phyloP scores from a whole-genome alignment of 2,329 filamentous ascomycete genomes.

The Beauveria bassiana region DNA sequence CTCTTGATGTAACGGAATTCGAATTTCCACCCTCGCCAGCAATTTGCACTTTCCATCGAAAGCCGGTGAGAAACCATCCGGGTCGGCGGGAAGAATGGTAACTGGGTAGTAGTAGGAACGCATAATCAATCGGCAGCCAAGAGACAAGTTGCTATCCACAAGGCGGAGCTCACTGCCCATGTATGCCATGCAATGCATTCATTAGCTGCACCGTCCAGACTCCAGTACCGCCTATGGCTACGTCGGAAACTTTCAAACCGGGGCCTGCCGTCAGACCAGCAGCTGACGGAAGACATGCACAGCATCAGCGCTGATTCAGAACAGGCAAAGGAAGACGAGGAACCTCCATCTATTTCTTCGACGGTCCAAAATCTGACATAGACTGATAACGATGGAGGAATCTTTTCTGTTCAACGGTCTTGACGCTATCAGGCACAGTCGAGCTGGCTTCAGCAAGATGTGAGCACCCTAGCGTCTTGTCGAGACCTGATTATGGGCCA shows the following conservation, averaged over 20 bases:
- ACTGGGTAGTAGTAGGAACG: neutral
- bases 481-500: neutral
- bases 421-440: neutral
- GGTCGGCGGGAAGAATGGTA: neutral
- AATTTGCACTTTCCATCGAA: neutral
- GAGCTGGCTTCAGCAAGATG: neutral
- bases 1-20: neutral
- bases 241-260: neutral
- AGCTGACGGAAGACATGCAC: conserved; percentile 5
- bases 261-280: conserved; percentile 1
- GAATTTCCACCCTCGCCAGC: neutral
- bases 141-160: neutral
- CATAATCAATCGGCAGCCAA: neutral
- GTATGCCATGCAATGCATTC: neutral
- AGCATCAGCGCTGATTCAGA: neutral
- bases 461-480: neutral
- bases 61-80: neutral
- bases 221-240: neutral
- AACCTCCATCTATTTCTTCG: neutral
- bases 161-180: neutral
- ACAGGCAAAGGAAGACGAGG: neutral
- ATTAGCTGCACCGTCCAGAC: neutral
- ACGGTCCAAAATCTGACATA: neutral
- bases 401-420: neutral
- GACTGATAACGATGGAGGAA: neutral